Evolutionary conservation across 345 rosid genomes (phyloP).

Genomic region (Gossypium bickii): DNA sequence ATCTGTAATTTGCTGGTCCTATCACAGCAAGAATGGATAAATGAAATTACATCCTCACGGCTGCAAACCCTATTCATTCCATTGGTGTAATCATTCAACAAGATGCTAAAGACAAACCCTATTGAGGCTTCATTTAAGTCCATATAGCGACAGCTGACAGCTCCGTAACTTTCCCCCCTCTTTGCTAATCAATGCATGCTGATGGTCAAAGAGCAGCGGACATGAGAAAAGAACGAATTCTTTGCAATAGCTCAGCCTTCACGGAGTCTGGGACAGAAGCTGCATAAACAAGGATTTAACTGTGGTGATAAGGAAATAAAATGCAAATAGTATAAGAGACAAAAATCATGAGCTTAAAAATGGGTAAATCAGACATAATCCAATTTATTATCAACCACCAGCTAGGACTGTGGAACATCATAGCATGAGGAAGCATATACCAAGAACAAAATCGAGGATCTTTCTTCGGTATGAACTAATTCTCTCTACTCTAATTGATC

Average conservation of each 20-base stretch:
- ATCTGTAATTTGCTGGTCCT: background rate
- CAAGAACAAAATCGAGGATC: background rate
- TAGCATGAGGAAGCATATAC: background rate
- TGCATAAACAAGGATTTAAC: constrained; percentile 23
- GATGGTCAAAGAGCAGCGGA: constrained; percentile 35
- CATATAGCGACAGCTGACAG: background rate
- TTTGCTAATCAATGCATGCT: background rate
- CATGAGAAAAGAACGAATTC: constrained; percentile 36
- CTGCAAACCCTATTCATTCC: background rate
- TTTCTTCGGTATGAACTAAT: background rate
- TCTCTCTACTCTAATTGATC: background rate
- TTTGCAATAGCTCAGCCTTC: constrained; percentile 52
- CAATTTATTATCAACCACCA: background rate
- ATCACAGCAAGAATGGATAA: background rate
- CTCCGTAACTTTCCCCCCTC: background rate
- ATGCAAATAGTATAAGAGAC: background rate
- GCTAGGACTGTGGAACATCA: background rate
- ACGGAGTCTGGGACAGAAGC: constrained; percentile 47
- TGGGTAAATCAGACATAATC: background rate
- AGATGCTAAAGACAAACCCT: background rate
- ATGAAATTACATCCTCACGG: background rate
- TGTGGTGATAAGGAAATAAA: background rate
- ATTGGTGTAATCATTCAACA: background rate
- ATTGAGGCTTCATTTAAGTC: background rate
- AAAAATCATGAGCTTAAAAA: background rate